Percentiles rank a stretch among this genome's conserved stretches.
Evolutionary conservation across 2,329 filamentous ascomycete genomes (phyloP).

Genomic region (Neobulgaria alba): DNA sequence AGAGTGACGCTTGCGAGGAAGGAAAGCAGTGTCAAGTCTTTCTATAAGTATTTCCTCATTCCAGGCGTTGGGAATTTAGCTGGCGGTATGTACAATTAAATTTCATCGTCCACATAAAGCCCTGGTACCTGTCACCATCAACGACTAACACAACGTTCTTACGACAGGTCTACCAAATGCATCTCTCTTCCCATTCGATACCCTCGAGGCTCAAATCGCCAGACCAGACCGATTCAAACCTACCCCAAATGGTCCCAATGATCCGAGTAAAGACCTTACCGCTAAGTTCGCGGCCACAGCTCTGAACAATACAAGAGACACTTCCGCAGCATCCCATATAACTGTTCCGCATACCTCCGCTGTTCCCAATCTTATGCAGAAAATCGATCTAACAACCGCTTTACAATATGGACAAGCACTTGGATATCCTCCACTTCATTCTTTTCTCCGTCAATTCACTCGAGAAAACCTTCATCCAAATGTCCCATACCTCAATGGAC

Average conservation of each 20-base stretch:
- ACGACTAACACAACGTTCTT: too few relatives aligned
- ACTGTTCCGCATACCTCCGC: conserved; percentile 61
- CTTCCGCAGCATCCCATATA: conserved; percentile 40
- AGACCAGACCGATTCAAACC: conserved; percentile 66
- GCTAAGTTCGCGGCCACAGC: conserved; percentile 30
- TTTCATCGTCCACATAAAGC: neutral
- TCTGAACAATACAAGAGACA: conserved; percentile 22
- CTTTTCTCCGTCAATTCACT: conserved; percentile 72
- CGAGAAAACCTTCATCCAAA: conserved; percentile 71
- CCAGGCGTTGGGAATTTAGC: conserved; percentile 55
- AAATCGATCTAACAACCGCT: conserved; percentile 73
- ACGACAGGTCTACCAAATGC: conserved; percentile 62
- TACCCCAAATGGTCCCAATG: conserved; percentile 50
- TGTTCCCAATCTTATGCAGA: conserved; percentile 50
- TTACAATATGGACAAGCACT: conserved; percentile 81
- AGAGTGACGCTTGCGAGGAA: conserved; percentile 55
- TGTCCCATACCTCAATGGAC: conserved; percentile 67
- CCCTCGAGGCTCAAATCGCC: conserved; percentile 73
- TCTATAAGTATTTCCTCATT: conserved; percentile 75
- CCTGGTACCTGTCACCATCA: too few relatives aligned
- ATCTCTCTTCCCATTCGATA: conserved; percentile 82
- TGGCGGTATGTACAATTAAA: conserved; percentile 42
- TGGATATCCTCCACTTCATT: conserved; percentile 70
- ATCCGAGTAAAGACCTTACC: conserved; percentile 28
- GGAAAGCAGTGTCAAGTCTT: conserved; percentile 63